Base-by-base conservation (phyloP, 768 basidiomycete genomes). In the Termitomyces sp. region DNA sequence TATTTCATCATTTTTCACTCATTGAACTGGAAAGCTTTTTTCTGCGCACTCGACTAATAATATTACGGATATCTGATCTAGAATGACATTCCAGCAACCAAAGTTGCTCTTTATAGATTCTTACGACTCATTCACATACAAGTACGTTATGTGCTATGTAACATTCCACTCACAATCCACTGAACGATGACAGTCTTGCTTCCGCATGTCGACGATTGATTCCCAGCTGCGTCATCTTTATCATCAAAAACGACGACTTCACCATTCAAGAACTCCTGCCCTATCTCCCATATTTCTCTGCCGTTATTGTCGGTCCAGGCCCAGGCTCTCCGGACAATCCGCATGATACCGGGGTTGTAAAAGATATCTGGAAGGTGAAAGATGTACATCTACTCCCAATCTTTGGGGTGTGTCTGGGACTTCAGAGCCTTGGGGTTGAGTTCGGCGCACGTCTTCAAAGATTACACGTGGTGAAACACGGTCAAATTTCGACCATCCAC, bases 71-170 rank as follows among this genome's bases (percentile, higher is more conserved):
- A 37, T 51, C 46, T 44, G 44, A 52, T 45, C 51, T 47, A 60
- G 33, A 30, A 78, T 78, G 76, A 68, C 72, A 47, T 61, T 73
- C 44, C 70, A 72, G 56, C 65, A 65, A 18, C 83, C 84, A 47
- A 77, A 81, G 54, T 75, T 93, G 49, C 77, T 93, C 33, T 76
- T 93, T 48, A 78, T 93, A 33, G 91, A 92, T 68, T 93, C 91
- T 0, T 91, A 93, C 63, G 91, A 93, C 70, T 92, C 91, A 2
- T 93, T 93, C 71, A 89, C 91, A n/a, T 82, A 83, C 82, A 93
- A 93, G 91, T 91, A 57, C 58, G 87, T 78, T 47, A 30, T 44
- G 20, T 9, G 41, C 41, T 33, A 7, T 46, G 36, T 13, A 24
- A 27, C 5, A 20, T 59, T 42, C 31, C 12, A 42, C 34, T 54